phyloP scores from a whole-genome alignment of 495 filamentous ascomycete genomes.

The Amphirosellinia nigrospora region DNA sequence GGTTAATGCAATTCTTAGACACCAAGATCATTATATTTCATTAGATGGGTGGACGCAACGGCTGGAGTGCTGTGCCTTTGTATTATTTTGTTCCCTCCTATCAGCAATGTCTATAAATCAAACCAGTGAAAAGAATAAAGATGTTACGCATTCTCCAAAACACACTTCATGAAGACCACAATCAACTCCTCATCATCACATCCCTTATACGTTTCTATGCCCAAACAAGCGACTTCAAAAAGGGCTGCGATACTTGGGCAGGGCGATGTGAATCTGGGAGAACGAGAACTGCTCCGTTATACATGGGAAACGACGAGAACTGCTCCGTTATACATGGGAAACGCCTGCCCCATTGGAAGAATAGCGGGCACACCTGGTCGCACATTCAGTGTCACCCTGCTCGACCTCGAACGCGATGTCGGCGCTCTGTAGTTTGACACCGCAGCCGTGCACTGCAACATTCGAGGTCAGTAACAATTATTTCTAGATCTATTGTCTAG shows the following conservation, averaged over 20 bases:
- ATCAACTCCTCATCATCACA: neutral
- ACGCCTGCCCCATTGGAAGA: neutral
- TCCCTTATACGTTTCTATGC: neutral
- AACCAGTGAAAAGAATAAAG: neutral
- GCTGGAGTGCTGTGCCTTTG: neutral
- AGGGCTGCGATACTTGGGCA: neutral
- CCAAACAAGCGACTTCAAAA: neutral
- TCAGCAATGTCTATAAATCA: neutral
- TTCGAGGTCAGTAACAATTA: neutral
- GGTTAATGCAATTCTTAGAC: neutral
- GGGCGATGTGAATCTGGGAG: neutral
- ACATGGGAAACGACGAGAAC: neutral
- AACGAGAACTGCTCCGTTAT: neutral
- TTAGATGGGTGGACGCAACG: neutral
- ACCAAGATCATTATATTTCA: neutral
- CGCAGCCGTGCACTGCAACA: constrained; percentile 4
- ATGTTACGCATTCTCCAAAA: neutral
- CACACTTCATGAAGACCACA: neutral
- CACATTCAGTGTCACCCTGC: neutral
- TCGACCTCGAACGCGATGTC: neutral
- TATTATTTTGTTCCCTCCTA: neutral
- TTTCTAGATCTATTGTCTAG: neutral
- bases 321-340: neutral
- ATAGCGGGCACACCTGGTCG: neutral
- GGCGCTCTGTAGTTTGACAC: neutral